These are phyloP conservation scores for Priceomyces carsonii DNA, from an alignment of 805 yeast genomes.

Conservation along the genomic window DNA sequence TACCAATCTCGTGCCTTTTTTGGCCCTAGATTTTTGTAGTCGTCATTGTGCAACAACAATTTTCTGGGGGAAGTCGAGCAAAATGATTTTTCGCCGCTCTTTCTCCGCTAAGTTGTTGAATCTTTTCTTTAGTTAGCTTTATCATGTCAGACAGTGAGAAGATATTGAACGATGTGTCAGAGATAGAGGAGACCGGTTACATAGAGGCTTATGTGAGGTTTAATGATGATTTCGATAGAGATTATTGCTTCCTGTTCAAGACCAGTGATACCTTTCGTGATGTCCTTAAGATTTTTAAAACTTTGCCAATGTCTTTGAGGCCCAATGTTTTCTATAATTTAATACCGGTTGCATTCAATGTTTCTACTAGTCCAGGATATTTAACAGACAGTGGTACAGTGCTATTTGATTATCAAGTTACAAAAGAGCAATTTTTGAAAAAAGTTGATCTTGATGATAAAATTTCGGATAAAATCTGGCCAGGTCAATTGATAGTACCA, in stretches of 20 bases:
- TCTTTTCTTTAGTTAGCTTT: not conserved
- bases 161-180: slow-evolving; percentile 22
- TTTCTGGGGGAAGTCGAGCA: not conserved
- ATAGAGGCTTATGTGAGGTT: slow-evolving; percentile 71
- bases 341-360: slow-evolving; percentile 62
- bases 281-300: slow-evolving; percentile 59
- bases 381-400: slow-evolving; percentile 83
- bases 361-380: slow-evolving; percentile 72
- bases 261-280: slow-evolving; percentile 58
- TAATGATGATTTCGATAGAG: slow-evolving; percentile 82
- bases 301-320: slow-evolving; percentile 72
- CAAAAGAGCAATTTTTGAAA: slow-evolving; percentile 41
- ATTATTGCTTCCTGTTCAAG: slow-evolving; percentile 81
- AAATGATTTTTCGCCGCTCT: too few relatives aligned
- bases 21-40: not conserved
- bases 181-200: slow-evolving; percentile 26
- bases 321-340: slow-evolving; percentile 75
- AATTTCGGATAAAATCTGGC: slow-evolving; percentile 70
- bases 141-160: slow-evolving; percentile 20
- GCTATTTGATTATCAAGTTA: slow-evolving; percentile 64
- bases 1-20: not conserved
- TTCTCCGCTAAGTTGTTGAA: not conserved
- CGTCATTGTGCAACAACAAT: not conserved
- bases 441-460: slow-evolving; percentile 46
- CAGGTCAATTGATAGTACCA: slow-evolving; percentile 86